Evolutionary conservation across 108 stramenopile species (phyloP).

Genomic region (Cylindrotheca closterium): DNA sequence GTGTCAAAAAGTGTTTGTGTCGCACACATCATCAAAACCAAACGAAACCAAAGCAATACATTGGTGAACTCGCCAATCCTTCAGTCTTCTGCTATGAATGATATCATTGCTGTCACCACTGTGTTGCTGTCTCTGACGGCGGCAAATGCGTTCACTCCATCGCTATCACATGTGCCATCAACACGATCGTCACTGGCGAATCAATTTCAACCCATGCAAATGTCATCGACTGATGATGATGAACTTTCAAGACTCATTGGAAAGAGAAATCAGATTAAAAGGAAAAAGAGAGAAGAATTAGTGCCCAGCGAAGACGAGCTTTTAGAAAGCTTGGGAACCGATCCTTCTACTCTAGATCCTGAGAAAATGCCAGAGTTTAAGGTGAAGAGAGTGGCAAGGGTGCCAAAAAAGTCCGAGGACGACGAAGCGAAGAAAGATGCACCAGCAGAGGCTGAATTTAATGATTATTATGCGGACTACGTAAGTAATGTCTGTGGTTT

Average conservation of each 20-base stretch:
- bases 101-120: too few species aligned
- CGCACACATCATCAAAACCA: too few species aligned
- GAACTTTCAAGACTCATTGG: slow-evolving; percentile 54
- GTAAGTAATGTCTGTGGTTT: neutral
- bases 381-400: slow-evolving; percentile 31
- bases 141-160: neutral
- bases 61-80: too few species aligned
- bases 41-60: too few species aligned
- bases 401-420: slow-evolving; percentile 27
- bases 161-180: neutral
- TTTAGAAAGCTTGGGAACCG: neutral
- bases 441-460: slow-evolving; percentile 24
- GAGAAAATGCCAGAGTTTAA: slow-evolving; percentile 46
- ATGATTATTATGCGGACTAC: slow-evolving; percentile 66
- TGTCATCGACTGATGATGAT: slow-evolving; percentile 34
- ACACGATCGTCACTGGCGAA: too few species aligned
- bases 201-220: neutral
- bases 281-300: slow-evolving; percentile 39
- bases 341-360: slow-evolving; percentile 20
- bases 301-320: slow-evolving; percentile 26
- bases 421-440: slow-evolving; percentile 5
- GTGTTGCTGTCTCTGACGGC: neutral
- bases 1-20: too few species aligned
- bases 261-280: slow-evolving; percentile 42
- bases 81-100: too few species aligned